phyloP scores from a whole-genome alignment of 1,284 basidiomycete genomes.

The Pyrrhoderma lamaoense region DNA sequence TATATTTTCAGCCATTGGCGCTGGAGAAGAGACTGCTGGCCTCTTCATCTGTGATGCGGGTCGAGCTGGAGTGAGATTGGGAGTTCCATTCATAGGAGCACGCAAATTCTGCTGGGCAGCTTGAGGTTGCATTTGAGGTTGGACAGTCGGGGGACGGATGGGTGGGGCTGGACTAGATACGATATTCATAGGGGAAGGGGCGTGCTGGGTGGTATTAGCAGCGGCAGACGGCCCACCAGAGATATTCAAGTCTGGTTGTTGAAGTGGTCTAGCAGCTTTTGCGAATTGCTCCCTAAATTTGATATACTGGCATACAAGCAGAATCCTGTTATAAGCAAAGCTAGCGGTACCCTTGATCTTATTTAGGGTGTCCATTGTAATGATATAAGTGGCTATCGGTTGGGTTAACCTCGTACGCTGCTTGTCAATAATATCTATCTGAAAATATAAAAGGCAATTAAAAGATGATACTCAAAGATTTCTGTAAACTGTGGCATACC shows the following conservation, averaged over 20 bases:
- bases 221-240: neutral
- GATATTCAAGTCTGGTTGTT: neutral
- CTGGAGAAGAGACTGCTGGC: neutral
- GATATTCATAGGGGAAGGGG: neutral
- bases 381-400: too few species aligned
- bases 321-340: too few species aligned
- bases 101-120: conserved; percentile 11
- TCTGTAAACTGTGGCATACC: too few species aligned
- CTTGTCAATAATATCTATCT: too few species aligned
- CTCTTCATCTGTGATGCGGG: conserved; percentile 8
- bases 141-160: conserved; percentile 14
- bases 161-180: neutral
- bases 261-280: neutral
- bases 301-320: too few species aligned
- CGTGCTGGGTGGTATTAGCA: neutral
- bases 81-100: conserved; percentile 2
- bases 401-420: too few species aligned
- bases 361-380: too few species aligned
- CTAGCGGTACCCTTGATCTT: too few species aligned
- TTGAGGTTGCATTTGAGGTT: conserved; percentile 2
- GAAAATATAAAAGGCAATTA: too few species aligned
- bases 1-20: neutral
- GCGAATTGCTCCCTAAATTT: neutral
- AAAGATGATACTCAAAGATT: too few species aligned
- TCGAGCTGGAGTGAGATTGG: conserved; percentile 9